Percentiles rank a stretch among this genome's conserved stretches.
Evolutionary conservation across 768 basidiomycete species (phyloP).

Genomic region (Royoungia palumana): DNA sequence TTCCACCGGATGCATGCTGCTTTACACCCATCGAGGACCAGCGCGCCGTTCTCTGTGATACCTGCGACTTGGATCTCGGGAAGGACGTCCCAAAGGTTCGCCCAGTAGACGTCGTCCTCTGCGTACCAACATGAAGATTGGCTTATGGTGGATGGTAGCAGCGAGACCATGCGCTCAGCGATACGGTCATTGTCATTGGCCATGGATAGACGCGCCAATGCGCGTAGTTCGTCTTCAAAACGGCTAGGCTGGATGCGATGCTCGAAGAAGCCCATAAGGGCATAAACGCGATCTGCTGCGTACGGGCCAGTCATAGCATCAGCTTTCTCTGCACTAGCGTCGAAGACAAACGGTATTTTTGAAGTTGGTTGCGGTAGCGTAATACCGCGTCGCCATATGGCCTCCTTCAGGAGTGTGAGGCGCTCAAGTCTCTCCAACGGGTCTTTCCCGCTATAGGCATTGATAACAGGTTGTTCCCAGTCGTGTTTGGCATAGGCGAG

Average conservation of each 20-base stretch:
- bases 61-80: slow-evolving; percentile 21
- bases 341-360: no score
- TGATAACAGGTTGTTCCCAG: slow-evolving; percentile 14
- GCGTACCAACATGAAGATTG: slow-evolving; percentile 15
- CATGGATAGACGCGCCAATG: slow-evolving; percentile 20
- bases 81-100: slow-evolving; percentile 18
- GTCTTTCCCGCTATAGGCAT: slow-evolving; percentile 19
- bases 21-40: slow-evolving; percentile 19
- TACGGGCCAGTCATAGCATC: neutral
- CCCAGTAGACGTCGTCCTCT: slow-evolving; percentile 13
- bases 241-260: slow-evolving; percentile 16
- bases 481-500: slow-evolving; percentile 10
- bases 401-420: slow-evolving; percentile 13
- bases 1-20: slow-evolving; percentile 21
- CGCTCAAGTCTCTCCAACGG: slow-evolving; percentile 16
- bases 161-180: slow-evolving; percentile 21
- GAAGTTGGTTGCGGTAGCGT: no score
- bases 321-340: neutral
- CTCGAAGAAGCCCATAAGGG: slow-evolving; percentile 24
- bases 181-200: slow-evolving; percentile 23
- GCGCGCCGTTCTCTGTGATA: slow-evolving; percentile 12
- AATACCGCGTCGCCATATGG: slow-evolving; percentile 15
- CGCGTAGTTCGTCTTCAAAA: slow-evolving; percentile 12
- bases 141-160: slow-evolving; percentile 7
- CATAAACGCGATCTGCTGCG: slow-evolving; percentile 18